phyloP scores from a whole-genome alignment of 225 moss, liverwort and hornwort genomes.

The Neckera pumila region DNA sequence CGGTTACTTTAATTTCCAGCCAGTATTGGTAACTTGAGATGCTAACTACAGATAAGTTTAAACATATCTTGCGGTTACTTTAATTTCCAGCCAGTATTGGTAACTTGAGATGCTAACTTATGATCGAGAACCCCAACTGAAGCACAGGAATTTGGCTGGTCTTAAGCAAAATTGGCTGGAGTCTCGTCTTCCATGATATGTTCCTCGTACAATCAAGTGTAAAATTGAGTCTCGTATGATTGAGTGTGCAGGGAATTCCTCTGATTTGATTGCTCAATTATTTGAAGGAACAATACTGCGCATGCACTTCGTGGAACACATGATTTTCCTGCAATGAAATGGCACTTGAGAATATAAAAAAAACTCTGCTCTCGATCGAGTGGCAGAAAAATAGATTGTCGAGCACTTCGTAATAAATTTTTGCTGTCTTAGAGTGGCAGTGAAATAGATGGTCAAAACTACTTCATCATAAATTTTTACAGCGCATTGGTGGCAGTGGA shows the following conservation, averaged over 20 bases:
- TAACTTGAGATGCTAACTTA: neutral
- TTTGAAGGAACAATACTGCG: neutral
- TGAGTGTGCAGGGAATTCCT: neutral
- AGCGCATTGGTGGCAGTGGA: neutral
- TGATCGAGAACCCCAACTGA: neutral
- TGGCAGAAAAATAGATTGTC: neutral
- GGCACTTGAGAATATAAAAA: neutral
- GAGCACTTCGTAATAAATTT: neutral
- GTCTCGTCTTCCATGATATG: neutral
- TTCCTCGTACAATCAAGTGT: neutral
- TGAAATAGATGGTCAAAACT: neutral
- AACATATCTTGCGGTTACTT: no score
- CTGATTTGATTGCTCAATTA: neutral
- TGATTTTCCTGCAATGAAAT: neutral
- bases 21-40: neutral
- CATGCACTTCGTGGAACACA: neutral
- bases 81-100: neutral
- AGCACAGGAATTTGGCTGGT: neutral
- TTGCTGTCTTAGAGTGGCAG: neutral
- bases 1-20: neutral
- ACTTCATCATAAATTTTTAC: neutral
- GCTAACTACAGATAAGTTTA: neutral
- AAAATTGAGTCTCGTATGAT: neutral
- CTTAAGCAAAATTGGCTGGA: no score
- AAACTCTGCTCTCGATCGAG: neutral